Base-by-base conservation (phyloP, 305 asterid genomes). In the Fraxinus velutina region DNA sequence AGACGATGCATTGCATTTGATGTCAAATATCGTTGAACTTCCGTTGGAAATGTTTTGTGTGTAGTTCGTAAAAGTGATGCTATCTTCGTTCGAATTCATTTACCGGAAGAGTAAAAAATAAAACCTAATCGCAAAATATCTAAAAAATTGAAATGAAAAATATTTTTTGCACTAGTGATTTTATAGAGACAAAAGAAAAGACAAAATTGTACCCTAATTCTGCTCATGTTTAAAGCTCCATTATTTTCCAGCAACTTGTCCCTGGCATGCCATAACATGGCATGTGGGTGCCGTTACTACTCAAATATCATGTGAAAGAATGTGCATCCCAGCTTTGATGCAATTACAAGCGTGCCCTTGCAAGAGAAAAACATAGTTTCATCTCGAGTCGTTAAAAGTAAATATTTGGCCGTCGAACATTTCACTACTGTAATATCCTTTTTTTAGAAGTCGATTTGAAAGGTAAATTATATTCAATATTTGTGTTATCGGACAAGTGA, bases 281-380 rank as follows among this genome's bases (percentile, higher is more conserved):
- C 91, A 87, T 89, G 89, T 87, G 90, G 75, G 84, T 77, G 84
- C 89, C 87, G 44, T 37, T 37, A 4, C 60, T 89, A 37, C 86
- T 81, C 60, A 83, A 87, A 83, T 83, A 75, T 88, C 86, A 84
- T 86, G 82, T 84, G 85, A 82, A 71, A 70, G 60, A 33, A 17
- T 70, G 22, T 66, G 73, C 73, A 24, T 66, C 36, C 73, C 36
- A 8, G 27, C 32, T 10, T 24, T 64, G 36, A 64, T 64, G 73
- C 36, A 66, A 9, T 24, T 34, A 30, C 8, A 32, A 12, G 9
- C 21, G 6, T 21, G 15, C 62, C 37, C 60, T 6, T 0, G n/a
- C 22, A 34, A 29, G 24, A 10, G 6, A 9, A 37, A 47, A 47
- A 13, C 57, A 0, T 0, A 2, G 52, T 42, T 10, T 3, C 17